A percentile compares a stretch with the other conserved stretches of the same genome.
Conservation (phyloP, 2,329 filamentous ascomycete species). For the Fusarium sp. region DNA sequence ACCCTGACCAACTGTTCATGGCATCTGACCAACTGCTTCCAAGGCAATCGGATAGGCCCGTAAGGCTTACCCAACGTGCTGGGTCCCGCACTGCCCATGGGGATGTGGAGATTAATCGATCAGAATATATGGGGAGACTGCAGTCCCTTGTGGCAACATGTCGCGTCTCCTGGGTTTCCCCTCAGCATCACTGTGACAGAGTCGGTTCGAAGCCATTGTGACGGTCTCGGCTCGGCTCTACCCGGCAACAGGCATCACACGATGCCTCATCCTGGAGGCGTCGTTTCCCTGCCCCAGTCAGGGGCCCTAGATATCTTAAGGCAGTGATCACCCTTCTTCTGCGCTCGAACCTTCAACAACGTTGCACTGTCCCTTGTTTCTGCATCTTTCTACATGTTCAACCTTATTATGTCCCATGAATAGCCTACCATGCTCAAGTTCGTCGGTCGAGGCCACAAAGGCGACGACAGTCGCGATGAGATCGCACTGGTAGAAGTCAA, state of each 20-base stretch:
- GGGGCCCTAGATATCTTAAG: constrained; percentile 11
- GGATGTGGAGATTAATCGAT: constrained; percentile 1
- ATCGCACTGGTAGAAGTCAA: constrained; percentile 13
- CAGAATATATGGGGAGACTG: not conserved
- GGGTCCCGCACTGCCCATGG: not conserved
- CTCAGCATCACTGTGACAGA: not conserved
- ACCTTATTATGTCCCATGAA: not conserved
- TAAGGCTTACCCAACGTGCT: too few relatives aligned
- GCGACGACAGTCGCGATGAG: constrained; percentile 12
- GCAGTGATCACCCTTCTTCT: constrained; percentile 7
- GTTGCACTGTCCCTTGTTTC: not conserved
- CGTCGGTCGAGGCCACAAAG: constrained; percentile 7
- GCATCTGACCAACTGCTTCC: too few relatives aligned
- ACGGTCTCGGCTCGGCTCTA: not conserved
- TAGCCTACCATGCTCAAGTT: constrained; percentile 7
- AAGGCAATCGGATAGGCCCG: too few relatives aligned
- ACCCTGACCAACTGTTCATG: too few relatives aligned
- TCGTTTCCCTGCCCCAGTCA: not conserved
- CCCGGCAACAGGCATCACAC: constrained; percentile 5
- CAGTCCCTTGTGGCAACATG: not conserved
- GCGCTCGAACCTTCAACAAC: not conserved
- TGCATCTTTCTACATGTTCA: not conserved
- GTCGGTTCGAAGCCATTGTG: too few relatives aligned
- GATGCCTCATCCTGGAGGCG: not conserved
- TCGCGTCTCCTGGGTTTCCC: constrained; percentile 1